These are phyloP conservation scores for Trichoderma aggressivum DNA, from an alignment of 2,329 filamentous ascomycete species.

Conservation along the genomic window DNA sequence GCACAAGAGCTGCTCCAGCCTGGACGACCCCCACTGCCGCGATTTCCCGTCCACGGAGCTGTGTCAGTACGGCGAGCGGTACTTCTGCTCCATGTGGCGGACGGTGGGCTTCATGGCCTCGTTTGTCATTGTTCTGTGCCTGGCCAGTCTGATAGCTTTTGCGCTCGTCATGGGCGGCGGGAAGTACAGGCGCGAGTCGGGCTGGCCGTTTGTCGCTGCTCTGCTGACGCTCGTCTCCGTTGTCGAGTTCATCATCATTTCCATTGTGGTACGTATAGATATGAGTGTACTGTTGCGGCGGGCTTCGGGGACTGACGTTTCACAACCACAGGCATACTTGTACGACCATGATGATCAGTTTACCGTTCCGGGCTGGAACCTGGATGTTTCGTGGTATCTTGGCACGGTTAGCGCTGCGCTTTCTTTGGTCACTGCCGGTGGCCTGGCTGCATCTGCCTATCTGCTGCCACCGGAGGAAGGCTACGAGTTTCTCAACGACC, in stretches of 20 bases:
- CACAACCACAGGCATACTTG: slow-evolving; percentile 73
- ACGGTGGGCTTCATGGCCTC: slow-evolving; percentile 84
- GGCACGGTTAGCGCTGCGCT: slow-evolving; percentile 55
- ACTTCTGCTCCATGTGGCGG: slow-evolving; percentile 91
- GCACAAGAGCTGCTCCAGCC: slow-evolving; percentile 73
- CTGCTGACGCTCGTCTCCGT: slow-evolving; percentile 63
- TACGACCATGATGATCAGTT: slow-evolving; percentile 83
- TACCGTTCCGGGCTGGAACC: slow-evolving; percentile 71
- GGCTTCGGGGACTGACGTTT: background rate
- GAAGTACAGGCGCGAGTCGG: slow-evolving; percentile 72
- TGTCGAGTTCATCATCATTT: slow-evolving; percentile 74
- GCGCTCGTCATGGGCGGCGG: slow-evolving; percentile 73
- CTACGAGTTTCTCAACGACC: slow-evolving; percentile 66
- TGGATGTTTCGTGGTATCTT: slow-evolving; percentile 77
- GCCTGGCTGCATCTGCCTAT: slow-evolving; percentile 64
- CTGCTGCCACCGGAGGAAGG: slow-evolving; percentile 76
- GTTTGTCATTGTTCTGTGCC: slow-evolving; percentile 76
- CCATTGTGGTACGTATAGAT: slow-evolving; percentile 67
- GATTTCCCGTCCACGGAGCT: slow-evolving; percentile 33
- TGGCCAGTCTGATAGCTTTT: slow-evolving; percentile 77
- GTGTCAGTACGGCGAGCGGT: slow-evolving; percentile 48
- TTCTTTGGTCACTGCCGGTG: slow-evolving; percentile 51
- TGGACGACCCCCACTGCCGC: slow-evolving; percentile 59
- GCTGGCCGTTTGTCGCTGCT: slow-evolving; percentile 72
- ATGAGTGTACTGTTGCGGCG: background rate